Base-by-base conservation (phyloP, 192 early-diverging fungal species). In the Irineochytrium annulatum region DNA sequence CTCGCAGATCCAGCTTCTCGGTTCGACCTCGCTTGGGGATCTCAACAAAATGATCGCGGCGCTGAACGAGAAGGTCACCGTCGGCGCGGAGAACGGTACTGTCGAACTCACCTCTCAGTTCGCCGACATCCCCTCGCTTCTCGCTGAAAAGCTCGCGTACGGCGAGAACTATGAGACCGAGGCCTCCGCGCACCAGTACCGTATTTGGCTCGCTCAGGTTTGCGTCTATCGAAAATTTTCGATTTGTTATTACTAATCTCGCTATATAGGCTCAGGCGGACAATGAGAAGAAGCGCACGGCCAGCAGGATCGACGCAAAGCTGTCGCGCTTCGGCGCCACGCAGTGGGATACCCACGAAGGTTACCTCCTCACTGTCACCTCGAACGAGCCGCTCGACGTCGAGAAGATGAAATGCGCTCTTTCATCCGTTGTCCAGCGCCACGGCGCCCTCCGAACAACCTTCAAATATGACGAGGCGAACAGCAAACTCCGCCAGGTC, bases 281-380 rank as follows among this genome's bases (percentile, higher is more conserved):
- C n/a, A 14, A 13, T n/a, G 39, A 41, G 39, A 41, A 41, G 39
- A 41, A 41, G 13, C 13, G 13, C n/a, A n/a, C 13, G 39, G 39
- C n/a, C 39, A 13, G 13, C 39, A 41, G 39, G 39, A 41, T 41
- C n/a, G 39, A 41, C 39, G 13, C 39, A 41, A 31, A 26, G n/a
- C n/a, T n/a, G n/a, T 4, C 22, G 19, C 22, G 4, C 22, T 53
- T 53, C 52, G 3, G n/a, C 19, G 17, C 19, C 3, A 20, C 52
- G 5, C n/a, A 57, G 35, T 57, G 55, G 55, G 33, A 33, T 28
- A 57, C 55, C 3, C 55, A 57, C 34, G 55, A 57, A 57, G 55
- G 55, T 22, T 57, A 57, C 55, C 41, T 26, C 35, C 20, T 57
- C n/a, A n/a, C n/a, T n/a, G n/a, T n/a, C n/a, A n/a, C n/a, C n/a